Evolutionary conservation across 2,329 filamentous ascomycete species (phyloP).

Genomic region (Aspergillus hortae): DNA sequence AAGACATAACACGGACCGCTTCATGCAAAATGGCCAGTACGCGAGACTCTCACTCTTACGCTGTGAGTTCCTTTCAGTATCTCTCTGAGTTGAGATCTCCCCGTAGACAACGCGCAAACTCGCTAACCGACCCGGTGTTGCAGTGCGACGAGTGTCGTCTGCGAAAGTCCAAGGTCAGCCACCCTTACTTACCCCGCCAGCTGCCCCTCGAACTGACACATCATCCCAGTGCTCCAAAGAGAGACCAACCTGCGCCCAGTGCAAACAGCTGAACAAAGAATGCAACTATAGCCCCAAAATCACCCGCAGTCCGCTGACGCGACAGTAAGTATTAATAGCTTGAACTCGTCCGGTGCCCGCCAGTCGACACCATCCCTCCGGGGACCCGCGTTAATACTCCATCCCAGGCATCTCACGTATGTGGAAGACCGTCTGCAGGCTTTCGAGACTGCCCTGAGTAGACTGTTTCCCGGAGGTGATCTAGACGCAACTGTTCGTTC

Average conservation of each 20-base stretch:
- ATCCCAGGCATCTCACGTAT: slow-evolving; percentile 34
- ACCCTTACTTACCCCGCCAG: not conserved
- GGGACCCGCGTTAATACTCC: not conserved
- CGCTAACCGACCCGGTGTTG: slow-evolving; percentile 6
- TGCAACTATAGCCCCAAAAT: slow-evolving; percentile 43
- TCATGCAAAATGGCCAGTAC: slow-evolving; percentile 37
- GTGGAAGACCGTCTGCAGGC: slow-evolving; percentile 39
- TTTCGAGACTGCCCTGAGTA: slow-evolving; percentile 36
- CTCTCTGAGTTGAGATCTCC: not conserved
- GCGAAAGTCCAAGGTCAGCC: slow-evolving; percentile 37
- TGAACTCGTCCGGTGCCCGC: not conserved
- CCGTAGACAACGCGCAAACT: not conserved
- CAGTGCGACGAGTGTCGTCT: slow-evolving; percentile 41
- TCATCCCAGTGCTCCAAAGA: slow-evolving; percentile 39
- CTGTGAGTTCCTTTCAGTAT: slow-evolving; percentile 25
- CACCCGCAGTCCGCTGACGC: slow-evolving; percentile 39
- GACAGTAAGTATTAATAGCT: slow-evolving; percentile 30
- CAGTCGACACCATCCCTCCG: not conserved
- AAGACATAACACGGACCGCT: slow-evolving; percentile 14
- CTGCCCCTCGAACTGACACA: not conserved
- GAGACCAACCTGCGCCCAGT: slow-evolving; percentile 37
- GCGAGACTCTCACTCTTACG: slow-evolving; percentile 40
- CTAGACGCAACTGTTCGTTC: slow-evolving; percentile 37
- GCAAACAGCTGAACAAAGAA: slow-evolving; percentile 37
- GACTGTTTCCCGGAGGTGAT: slow-evolving; percentile 38